Evolutionary conservation across 768 basidiomycete genomes (phyloP).

Genomic region (Mycena chlorophos): DNA sequence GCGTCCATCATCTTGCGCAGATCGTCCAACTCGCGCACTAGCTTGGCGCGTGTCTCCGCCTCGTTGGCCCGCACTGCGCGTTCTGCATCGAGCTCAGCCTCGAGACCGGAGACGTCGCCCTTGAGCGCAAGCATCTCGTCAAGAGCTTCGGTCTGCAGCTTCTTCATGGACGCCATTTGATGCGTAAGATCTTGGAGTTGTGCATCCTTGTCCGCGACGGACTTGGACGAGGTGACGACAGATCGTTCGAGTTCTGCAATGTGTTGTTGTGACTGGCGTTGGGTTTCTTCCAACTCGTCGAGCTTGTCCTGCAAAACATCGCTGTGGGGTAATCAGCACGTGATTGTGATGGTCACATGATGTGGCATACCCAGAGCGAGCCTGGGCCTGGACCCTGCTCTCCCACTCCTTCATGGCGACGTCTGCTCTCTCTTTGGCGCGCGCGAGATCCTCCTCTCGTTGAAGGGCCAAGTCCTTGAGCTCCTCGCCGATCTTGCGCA

Average conservation of each 20-base stretch:
- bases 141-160: constrained; percentile 53
- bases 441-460: constrained; percentile 76
- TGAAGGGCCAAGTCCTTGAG: constrained; percentile 65
- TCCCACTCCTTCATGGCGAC: constrained; percentile 64
- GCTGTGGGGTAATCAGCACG: constrained; percentile 38
- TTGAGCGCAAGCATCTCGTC: constrained; percentile 71
- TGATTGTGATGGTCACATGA: neutral
- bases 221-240: constrained; percentile 69
- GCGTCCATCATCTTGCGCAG: constrained; percentile 81
- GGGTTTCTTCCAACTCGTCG: constrained; percentile 64
- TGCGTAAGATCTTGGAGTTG: constrained; percentile 56
- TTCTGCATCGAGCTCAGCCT: constrained; percentile 60
- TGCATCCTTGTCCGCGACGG: constrained; percentile 77
- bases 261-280: constrained; percentile 73
- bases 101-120: constrained; percentile 63
- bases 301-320: constrained; percentile 61
- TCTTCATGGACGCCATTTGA: constrained; percentile 55
- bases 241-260: constrained; percentile 76
- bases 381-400: constrained; percentile 65
- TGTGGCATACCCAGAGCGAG: constrained; percentile 57
- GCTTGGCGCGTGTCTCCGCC: constrained; percentile 51
- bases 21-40: constrained; percentile 84
- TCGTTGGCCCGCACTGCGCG: constrained; percentile 52
- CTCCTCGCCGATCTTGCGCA: constrained; percentile 68
- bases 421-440: constrained; percentile 78